Conservation (phyloP, 495 filamentous ascomycete species). For the Emericellopsis terricola region DNA sequence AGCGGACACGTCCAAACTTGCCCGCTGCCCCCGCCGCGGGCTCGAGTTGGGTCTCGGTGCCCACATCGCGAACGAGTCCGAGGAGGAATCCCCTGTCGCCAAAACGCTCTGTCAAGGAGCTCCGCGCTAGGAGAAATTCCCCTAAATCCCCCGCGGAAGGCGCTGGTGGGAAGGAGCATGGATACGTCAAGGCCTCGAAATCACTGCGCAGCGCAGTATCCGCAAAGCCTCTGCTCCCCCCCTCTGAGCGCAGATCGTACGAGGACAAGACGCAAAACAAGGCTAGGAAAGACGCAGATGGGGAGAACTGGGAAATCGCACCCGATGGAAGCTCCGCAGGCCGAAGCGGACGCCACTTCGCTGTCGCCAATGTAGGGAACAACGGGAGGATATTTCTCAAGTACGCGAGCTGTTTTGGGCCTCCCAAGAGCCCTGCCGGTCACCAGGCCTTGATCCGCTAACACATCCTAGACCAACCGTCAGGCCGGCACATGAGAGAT, state of each 20-base stretch:
- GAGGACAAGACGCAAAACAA: slow-evolving; percentile 10
- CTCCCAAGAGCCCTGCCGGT: not conserved
- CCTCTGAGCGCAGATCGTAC: slow-evolving; percentile 21
- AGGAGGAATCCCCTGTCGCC: not conserved
- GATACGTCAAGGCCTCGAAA: not conserved
- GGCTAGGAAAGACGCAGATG: slow-evolving; percentile 11
- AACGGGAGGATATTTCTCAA: slow-evolving; percentile 88
- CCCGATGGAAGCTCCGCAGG: slow-evolving; percentile 32
- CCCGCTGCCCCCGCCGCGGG: not conserved
- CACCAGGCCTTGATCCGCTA: slow-evolving; percentile 1
- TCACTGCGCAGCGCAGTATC: not conserved
- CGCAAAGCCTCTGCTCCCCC: slow-evolving; percentile 23
- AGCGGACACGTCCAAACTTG: too few species aligned
- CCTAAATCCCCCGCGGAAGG: not conserved
- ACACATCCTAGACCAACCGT: slow-evolving; percentile 35
- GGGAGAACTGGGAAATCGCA: slow-evolving; percentile 27
- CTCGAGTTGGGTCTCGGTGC: not conserved
- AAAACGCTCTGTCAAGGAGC: not conserved
- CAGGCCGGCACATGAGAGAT: slow-evolving; percentile 36
- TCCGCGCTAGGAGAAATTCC: not conserved
- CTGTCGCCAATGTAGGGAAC: slow-evolving; percentile 84
- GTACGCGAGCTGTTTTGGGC: slow-evolving; percentile 30
- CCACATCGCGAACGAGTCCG: not conserved
- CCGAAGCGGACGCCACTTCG: slow-evolving; percentile 60
- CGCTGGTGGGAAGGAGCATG: not conserved